Evolutionary conservation across 306 rosid genomes (phyloP), one percentile per base, ranked within the genome.

Genomic region (Casuarina glauca): DNA sequence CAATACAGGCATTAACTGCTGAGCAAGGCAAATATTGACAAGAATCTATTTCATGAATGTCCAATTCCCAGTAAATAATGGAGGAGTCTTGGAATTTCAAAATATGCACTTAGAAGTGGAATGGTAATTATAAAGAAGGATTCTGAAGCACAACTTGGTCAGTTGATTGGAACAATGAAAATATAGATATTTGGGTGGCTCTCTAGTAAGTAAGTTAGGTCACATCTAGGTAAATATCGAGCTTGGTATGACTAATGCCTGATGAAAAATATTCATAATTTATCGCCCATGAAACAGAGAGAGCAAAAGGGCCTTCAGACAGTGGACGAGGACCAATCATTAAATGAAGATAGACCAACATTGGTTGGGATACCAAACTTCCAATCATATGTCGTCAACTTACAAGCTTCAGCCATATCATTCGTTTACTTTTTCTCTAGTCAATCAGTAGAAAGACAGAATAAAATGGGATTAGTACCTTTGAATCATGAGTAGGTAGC

Each of bases 401-500:
- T 54, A 17, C 61, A 17, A n/a, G 61, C 61, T 54, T 19, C 6
- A 54, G 61, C 2, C 6, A 54, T 54, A 54, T 19, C n/a, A 26
- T 54, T 26, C 17, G 32, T 54, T 20, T 54, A 54, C 61, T 54
- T 54, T 5, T 20, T 54, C 8, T 17, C 26, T 1, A 54, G 11
- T 6, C n/a, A 17, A 54, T 54, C 32, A 54, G 48, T 62, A 53
- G 68, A 46, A 48, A 45, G 53, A 57, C 57, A 68, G 57, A 64
- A 50, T 13, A 76, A 5, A 35, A 54, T 32, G 64, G 67, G 62
- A 39, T 13, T 35, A 44, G 55, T 85, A 92, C 96, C 93, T 84
- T 77, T 26, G 76, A 81, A 74, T 81, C 85, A 41, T 78, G 84
- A 53, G 79, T 45, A 41, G 84, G 79, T 58, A 91, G 80, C 70